Conservation (phyloP, 2,329 filamentous ascomycete species). For the Hawksworthiomyces lignivorus region DNA sequence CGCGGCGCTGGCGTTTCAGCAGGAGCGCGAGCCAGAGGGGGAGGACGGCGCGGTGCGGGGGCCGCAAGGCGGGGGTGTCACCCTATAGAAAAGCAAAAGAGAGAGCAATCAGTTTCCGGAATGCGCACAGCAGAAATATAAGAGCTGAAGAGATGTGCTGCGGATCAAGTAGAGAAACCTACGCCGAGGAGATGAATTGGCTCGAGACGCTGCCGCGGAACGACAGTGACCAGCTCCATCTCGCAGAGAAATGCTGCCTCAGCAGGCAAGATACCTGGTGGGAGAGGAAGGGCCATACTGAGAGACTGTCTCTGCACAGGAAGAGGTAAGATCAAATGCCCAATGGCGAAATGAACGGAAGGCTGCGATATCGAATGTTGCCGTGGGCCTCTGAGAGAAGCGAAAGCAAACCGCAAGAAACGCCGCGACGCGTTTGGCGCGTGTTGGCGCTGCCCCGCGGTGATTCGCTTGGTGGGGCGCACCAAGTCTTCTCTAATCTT, state of each 20-base stretch:
- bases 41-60: slow-evolving; percentile 69
- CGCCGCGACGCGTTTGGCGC: too few species aligned
- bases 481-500: too few species aligned
- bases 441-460: too few species aligned
- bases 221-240: slow-evolving; percentile 91
- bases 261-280: slow-evolving; percentile 60
- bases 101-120: too few species aligned
- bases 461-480: too few species aligned
- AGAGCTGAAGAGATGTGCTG: not conserved
- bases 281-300: slow-evolving; percentile 44
- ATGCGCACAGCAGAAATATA: slow-evolving; percentile 9
- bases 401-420: too few species aligned
- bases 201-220: slow-evolving; percentile 85
- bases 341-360: too few species aligned
- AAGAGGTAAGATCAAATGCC: too few species aligned
- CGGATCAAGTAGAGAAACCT: slow-evolving; percentile 42
- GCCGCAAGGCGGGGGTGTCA: slow-evolving; percentile 64
- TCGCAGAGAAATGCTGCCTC: slow-evolving; percentile 94
- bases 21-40: slow-evolving; percentile 94
- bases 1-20: slow-evolving; percentile 86
- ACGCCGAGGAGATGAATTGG: slow-evolving; percentile 79
- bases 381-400: too few species aligned
- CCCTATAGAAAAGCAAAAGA: slow-evolving; percentile 47
- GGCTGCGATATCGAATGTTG: too few species aligned
- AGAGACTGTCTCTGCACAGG: too few species aligned